Evolutionary conservation across 2,329 filamentous ascomycete species (phyloP).

Genomic region (Hymenoscyphus occultus): DNA sequence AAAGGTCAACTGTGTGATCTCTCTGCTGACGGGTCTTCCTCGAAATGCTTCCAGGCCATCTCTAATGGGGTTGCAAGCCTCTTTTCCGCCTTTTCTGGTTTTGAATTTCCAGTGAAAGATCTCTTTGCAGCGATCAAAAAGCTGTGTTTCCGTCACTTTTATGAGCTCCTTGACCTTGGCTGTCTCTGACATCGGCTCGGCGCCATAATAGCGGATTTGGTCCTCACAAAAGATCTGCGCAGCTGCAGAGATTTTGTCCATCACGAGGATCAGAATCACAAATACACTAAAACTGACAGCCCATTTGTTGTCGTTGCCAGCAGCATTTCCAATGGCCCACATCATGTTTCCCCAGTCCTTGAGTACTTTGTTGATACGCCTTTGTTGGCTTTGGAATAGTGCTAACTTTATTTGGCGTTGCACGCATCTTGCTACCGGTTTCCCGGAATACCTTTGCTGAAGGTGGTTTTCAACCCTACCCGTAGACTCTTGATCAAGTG

Average conservation of each 20-base stretch:
- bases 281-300: slow-evolving; percentile 34
- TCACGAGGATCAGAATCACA: slow-evolving; percentile 31
- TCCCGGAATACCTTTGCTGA: slow-evolving; percentile 25
- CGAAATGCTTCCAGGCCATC: slow-evolving; percentile 32
- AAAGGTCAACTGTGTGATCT: slow-evolving; percentile 25
- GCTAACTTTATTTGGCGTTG: slow-evolving; percentile 36
- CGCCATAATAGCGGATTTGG: slow-evolving; percentile 26
- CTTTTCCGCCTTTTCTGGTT: slow-evolving; percentile 35
- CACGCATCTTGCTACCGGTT: slow-evolving; percentile 30
- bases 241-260: slow-evolving; percentile 29
- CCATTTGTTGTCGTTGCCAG: slow-evolving; percentile 33
- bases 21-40: slow-evolving; percentile 24
- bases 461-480: slow-evolving; percentile 27
- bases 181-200: slow-evolving; percentile 25
- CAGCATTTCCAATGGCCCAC: slow-evolving; percentile 31
- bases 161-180: slow-evolving; percentile 26
- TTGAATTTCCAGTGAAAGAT: slow-evolving; percentile 37
- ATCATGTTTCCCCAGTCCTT: slow-evolving; percentile 34
- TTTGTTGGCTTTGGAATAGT: slow-evolving; percentile 32
- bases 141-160: slow-evolving; percentile 30
- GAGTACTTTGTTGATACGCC: slow-evolving; percentile 31
- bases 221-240: slow-evolving; percentile 29
- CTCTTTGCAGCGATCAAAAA: slow-evolving; percentile 36
- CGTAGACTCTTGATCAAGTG: slow-evolving; percentile 30
- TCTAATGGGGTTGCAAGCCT: slow-evolving; percentile 35